Base-by-base conservation (phyloP, 2,329 filamentous ascomycete genomes). In the Purpureocillium takamizusanense region DNA sequence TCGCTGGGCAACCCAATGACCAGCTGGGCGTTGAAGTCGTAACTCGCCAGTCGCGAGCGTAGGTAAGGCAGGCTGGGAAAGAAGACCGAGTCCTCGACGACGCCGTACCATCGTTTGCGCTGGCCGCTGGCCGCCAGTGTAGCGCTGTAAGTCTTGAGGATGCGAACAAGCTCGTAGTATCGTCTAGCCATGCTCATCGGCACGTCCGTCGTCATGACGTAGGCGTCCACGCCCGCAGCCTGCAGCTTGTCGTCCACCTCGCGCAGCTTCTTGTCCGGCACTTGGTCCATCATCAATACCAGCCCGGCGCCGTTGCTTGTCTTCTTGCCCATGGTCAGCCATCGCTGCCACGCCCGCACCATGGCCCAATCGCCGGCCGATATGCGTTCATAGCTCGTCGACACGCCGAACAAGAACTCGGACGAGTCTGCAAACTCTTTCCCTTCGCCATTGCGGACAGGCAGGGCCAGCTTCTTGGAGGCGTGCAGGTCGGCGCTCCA, bases 71-170 rank as follows among this genome's bases (percentile, higher is more conserved):
- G 47, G 29, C 61, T 62, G 1, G 67, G 66, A 34, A 72, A 58
- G 47, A 71, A 71, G 35, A 69, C 53, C 38, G 64, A 60, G 44
- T 70, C 66, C 25, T 72, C 68, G 2, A 71, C 45, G 1, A 71
- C 51, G 1, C 58, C 66, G 29, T 63, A 61, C 54, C 63, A 69
- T 32, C 50, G 54, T 54, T 66, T 67, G 33, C 49, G 44, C 15
- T 57, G 51, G 4, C 59, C 61, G 12, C 56, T 58, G 6, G 56
- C 55, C 2, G 54, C 53, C 4, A 67, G 45, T 4, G 52, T 56
- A 3, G 53, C 56, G 5, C 50, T 51, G 32, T 60, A 56, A 4
- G 51, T 50, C 31, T 56, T 53, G 30, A 66, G 47, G 15, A 57
- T 49, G 10, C 55, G 45, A 2, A 61, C 50, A 41, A 68, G 54